Conservation (phyloP, 352 stramenopile species). For the Pythium myriotylum region DNA sequence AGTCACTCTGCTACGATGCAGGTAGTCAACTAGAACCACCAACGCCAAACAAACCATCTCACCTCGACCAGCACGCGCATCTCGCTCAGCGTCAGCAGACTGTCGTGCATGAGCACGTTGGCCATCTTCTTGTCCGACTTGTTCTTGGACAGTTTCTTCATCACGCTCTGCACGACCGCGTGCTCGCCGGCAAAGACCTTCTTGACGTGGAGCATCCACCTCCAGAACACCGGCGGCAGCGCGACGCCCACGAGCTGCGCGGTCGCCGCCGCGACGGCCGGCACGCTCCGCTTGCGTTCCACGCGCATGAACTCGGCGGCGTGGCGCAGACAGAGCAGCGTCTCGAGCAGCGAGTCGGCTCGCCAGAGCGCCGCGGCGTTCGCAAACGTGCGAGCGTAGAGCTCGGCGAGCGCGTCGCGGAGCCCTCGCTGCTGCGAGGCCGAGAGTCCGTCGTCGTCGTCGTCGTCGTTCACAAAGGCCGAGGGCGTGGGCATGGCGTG, state of each 20-base stretch:
- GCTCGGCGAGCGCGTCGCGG: conserved; percentile 45
- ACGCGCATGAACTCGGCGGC: conserved; percentile 62
- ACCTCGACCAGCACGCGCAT: conserved; percentile 52
- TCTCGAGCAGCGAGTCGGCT: conserved; percentile 28
- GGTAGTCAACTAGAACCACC: not conserved
- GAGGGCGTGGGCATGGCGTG: conserved; percentile 44
- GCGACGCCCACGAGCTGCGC: conserved; percentile 43
- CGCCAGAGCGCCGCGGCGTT: conserved; percentile 23
- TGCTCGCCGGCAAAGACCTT: conserved; percentile 25
- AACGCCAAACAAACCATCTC: conserved; percentile 1
- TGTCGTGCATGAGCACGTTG: conserved; percentile 52
- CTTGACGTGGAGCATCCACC: conserved; percentile 52
- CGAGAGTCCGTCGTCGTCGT: conserved; percentile 34
- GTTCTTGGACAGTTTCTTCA: conserved; percentile 37
- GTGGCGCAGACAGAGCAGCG: conserved; percentile 51
- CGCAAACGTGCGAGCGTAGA: conserved; percentile 59
- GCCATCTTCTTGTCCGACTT: conserved; percentile 39
- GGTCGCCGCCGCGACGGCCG: conserved; percentile 49
- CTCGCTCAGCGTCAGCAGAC: conserved; percentile 42
- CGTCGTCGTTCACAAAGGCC: conserved; percentile 36
- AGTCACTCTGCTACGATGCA: not conserved
- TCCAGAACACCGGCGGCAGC: conserved; percentile 47
- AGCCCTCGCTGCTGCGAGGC: conserved; percentile 37
- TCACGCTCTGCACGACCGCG: conserved; percentile 27
- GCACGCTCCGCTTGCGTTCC: conserved; percentile 45